A percentile compares a stretch with the other conserved stretches of the same genome.
These are phyloP conservation scores for Hamamelis virginiana DNA, from an alignment of 164 flowering plant species.

Conservation along the genomic window DNA sequence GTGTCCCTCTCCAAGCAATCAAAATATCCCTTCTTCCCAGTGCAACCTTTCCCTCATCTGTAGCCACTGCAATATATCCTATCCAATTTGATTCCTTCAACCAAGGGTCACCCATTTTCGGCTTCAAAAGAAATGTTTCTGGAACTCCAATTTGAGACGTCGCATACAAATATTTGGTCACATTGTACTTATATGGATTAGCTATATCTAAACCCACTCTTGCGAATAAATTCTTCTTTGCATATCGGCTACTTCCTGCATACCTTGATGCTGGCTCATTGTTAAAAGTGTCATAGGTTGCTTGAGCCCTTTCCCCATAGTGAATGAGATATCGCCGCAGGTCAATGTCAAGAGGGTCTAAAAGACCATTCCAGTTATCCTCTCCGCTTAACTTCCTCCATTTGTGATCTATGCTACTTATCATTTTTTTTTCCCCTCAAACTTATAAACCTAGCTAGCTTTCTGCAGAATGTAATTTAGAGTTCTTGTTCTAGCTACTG, in stretches of 20 bases:
- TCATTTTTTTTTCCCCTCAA: no score
- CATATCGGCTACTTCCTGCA: conserved; percentile 41
- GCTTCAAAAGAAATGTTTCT: conserved; percentile 33
- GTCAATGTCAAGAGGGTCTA: conserved; percentile 59
- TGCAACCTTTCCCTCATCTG: conserved; percentile 16
- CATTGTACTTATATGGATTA: conserved; percentile 27
- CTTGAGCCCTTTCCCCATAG: conserved; percentile 45
- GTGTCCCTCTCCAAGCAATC: conserved; percentile 51
- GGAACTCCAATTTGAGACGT: conserved; percentile 35
- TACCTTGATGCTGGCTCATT: conserved; percentile 29
- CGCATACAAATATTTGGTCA: conserved; percentile 47
- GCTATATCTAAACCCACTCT: conserved; percentile 26
- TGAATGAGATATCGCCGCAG: conserved; percentile 51
- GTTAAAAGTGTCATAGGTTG: conserved; percentile 45
- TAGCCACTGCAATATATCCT: conserved; percentile 34
- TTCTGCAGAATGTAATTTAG: no score
- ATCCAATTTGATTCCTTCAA: conserved; percentile 49
- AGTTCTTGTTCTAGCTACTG: no score
- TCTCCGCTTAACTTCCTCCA: conserved; percentile 57
- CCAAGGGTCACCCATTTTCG: conserved; percentile 45
- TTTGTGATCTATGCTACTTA: conserved; percentile 20
- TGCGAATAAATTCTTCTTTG: conserved; percentile 22
- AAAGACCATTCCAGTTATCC: conserved; percentile 45
- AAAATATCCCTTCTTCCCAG: conserved; percentile 40
- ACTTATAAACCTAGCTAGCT: no score